Conservation (phyloP, 169 alveolate species). For the Eimeria sp. region DNA sequence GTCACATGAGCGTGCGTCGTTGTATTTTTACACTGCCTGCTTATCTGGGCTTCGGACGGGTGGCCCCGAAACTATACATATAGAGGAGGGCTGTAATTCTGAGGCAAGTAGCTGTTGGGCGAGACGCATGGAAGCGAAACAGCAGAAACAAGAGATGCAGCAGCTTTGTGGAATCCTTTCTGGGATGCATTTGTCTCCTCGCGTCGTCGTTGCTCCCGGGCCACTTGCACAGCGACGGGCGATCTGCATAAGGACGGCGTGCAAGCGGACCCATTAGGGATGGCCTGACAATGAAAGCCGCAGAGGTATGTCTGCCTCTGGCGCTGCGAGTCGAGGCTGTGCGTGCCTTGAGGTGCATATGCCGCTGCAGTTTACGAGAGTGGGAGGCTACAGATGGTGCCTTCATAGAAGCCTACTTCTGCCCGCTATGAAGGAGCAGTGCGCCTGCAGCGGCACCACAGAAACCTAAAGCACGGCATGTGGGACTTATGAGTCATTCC, state of each 20-base stretch:
- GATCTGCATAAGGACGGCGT: neutral
- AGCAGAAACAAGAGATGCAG: neutral
- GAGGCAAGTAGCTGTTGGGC: neutral
- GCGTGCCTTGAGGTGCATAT: neutral
- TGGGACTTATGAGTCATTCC: neutral
- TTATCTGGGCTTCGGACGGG: neutral
- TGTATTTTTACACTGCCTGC: neutral
- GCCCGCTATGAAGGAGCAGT: neutral
- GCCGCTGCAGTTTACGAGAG: neutral
- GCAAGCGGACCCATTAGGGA: neutral
- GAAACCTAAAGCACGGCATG: neutral
- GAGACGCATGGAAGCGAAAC: neutral
- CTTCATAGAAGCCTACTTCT: too few species aligned
- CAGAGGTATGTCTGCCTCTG: conserved; percentile 63
- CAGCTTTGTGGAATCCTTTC: neutral
- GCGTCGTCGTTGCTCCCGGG: conserved; percentile 1
- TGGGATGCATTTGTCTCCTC: neutral
- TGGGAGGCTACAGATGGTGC: neutral
- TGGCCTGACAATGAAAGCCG: neutral
- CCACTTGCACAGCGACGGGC: conserved; percentile 18
- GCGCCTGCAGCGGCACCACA: neutral
- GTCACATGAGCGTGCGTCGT: neutral
- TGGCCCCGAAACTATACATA: neutral
- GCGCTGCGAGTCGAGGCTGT: neutral
- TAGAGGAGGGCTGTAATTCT: neutral